Conservation (phyloP, 2,329 filamentous ascomycete genomes). For the Simplicillium aogashimaense region DNA sequence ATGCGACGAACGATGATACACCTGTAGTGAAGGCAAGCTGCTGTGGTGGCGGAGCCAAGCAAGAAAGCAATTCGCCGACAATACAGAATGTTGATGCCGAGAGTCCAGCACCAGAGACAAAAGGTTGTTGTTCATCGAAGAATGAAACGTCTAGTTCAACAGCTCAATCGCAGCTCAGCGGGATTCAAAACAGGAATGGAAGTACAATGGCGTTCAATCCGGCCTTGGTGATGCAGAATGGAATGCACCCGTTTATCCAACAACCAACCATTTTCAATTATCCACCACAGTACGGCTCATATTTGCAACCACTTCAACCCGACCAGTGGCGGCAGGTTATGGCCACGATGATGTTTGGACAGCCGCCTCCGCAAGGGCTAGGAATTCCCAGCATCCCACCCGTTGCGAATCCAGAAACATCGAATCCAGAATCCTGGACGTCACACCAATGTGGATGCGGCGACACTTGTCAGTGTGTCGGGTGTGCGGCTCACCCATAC, state of each 20-base stretch:
- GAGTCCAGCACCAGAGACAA: slow-evolving; percentile 9
- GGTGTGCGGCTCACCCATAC: slow-evolving; percentile 58
- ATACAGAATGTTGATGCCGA: too few species aligned
- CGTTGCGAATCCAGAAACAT: slow-evolving; percentile 11
- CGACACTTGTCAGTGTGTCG: slow-evolving; percentile 55
- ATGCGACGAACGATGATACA: slow-evolving; percentile 2
- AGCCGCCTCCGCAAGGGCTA: slow-evolving; percentile 18
- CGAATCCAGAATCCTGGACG: slow-evolving; percentile 17
- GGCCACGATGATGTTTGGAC: slow-evolving; percentile 27
- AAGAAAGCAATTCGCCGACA: not conserved
- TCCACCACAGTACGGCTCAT: slow-evolving; percentile 44
- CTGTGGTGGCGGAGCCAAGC: slow-evolving; percentile 8
- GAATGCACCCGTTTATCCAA: slow-evolving; percentile 28
- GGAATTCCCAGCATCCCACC: slow-evolving; percentile 11
- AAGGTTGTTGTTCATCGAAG: slow-evolving; percentile 28
- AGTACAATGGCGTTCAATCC: slow-evolving; percentile 22
- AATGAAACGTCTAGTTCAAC: not conserved
- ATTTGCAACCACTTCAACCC: slow-evolving; percentile 43
- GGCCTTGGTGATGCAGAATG: slow-evolving; percentile 24
- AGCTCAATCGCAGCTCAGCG: slow-evolving; percentile 10
- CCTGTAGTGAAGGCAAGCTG: slow-evolving; percentile 11
- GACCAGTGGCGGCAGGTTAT: slow-evolving; percentile 41
- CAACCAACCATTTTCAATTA: slow-evolving; percentile 41
- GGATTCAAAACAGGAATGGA: slow-evolving; percentile 15
- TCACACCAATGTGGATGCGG: slow-evolving; percentile 50